Percentiles rank a stretch among this genome's conserved stretches.
These are phyloP conservation scores for Pezicula neosporulosa DNA, from an alignment of 2,329 filamentous ascomycete genomes.

Conservation along the genomic window DNA sequence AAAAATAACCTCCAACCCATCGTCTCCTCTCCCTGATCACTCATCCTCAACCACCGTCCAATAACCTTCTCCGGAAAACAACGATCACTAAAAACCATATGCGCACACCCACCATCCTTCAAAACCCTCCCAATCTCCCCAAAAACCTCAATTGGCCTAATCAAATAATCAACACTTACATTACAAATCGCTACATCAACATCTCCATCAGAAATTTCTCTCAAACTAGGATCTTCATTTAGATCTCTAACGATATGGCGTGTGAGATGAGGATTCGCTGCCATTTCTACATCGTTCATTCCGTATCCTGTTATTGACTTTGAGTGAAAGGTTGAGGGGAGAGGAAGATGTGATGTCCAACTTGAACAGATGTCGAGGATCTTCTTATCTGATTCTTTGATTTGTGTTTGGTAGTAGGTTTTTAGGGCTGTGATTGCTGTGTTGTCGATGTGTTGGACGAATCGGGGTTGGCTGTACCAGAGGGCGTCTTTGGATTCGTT, in stretches of 20 bases:
- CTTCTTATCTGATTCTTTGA: conserved; percentile 35
- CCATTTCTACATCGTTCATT: conserved; percentile 43
- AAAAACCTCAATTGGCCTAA: conserved; percentile 41
- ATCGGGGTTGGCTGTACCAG: conserved; percentile 35
- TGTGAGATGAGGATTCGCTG: conserved; percentile 34
- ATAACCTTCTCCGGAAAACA: conserved; percentile 52
- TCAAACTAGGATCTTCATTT: conserved; percentile 29
- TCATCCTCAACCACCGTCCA: conserved; percentile 40
- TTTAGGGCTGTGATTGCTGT: conserved; percentile 39
- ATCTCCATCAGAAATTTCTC: conserved; percentile 13
- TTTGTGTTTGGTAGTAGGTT: conserved; percentile 39
- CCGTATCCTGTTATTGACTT: conserved; percentile 39
- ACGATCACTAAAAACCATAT: conserved; percentile 47
- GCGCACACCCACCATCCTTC: conserved; percentile 40
- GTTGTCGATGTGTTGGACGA: conserved; percentile 52
- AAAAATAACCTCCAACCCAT: conserved; percentile 49
- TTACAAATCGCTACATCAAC: conserved; percentile 46
- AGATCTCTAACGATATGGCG: conserved; percentile 37
- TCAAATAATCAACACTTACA: conserved; percentile 49
- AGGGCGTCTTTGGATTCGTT: conserved; percentile 17
- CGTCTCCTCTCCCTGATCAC: conserved; percentile 40
- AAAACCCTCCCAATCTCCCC: conserved; percentile 34
- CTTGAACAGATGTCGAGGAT: conserved; percentile 48
- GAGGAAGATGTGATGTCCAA: conserved; percentile 36
- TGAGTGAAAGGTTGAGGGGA: conserved; percentile 28